phyloP scores from a whole-genome alignment of 345 rosid species.

The Triadica sebifera region DNA sequence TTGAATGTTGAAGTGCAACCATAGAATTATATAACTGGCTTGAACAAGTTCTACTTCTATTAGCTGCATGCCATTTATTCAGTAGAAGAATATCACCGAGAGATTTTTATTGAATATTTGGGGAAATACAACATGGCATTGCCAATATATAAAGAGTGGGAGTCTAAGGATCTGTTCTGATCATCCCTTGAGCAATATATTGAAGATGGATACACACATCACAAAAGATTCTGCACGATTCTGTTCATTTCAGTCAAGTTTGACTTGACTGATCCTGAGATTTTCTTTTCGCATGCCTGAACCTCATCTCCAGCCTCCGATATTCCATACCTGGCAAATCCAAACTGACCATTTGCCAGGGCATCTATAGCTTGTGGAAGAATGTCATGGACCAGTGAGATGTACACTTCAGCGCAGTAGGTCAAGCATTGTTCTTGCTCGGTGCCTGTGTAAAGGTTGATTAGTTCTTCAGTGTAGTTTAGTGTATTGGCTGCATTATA shows the following conservation, averaged over 20 bases:
- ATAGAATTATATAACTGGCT: neutral
- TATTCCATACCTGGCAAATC: slow-evolving; percentile 56
- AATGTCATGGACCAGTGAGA: slow-evolving; percentile 65
- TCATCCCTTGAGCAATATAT: slow-evolving; percentile 32
- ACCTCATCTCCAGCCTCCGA: slow-evolving; percentile 57
- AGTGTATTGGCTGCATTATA: slow-evolving; percentile 54
- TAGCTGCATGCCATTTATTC: neutral
- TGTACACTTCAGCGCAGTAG: slow-evolving; percentile 72
- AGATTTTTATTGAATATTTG: neutral
- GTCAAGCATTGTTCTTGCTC: slow-evolving; percentile 56
- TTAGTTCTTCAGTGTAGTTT: slow-evolving; percentile 40
- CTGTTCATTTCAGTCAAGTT: slow-evolving; percentile 51
- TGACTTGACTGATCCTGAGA: slow-evolving; percentile 32
- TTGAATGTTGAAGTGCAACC: neutral
- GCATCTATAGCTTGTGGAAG: slow-evolving; percentile 80
- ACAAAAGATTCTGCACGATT: slow-evolving; percentile 44
- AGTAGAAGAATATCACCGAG: neutral
- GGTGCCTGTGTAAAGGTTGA: slow-evolving; percentile 44
- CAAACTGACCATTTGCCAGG: slow-evolving; percentile 46
- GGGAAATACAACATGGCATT: neutral
- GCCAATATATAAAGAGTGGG: neutral
- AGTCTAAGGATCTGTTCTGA: too few species aligned
- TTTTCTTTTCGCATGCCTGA: slow-evolving; percentile 51
- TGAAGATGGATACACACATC: slow-evolving; percentile 59
- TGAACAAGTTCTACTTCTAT: neutral